Evolutionary conservation across 371 early-diverging fungal species (phyloP).

Genomic region (Globomyces sp.): DNA sequence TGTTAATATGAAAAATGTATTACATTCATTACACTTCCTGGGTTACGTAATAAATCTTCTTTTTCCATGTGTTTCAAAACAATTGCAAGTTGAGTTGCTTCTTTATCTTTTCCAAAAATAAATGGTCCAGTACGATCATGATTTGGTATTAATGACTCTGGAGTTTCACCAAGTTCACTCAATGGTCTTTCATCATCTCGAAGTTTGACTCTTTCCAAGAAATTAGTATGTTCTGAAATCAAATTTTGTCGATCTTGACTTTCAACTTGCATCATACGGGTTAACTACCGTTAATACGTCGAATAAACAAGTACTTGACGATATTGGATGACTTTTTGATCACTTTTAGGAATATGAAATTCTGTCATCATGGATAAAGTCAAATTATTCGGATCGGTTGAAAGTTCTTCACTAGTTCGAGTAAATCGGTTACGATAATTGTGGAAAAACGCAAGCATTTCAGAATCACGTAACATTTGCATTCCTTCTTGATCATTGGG

Average conservation of each 20-base stretch:
- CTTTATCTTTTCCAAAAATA: slow-evolving; percentile 9
- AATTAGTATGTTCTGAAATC: not conserved
- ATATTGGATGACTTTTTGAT: slow-evolving; percentile 13
- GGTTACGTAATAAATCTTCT: slow-evolving; percentile 4
- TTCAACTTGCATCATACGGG: not conserved
- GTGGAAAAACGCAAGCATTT: slow-evolving; percentile 7
- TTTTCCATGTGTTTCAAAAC: slow-evolving; percentile 2
- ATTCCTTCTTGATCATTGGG: slow-evolving; percentile 2
- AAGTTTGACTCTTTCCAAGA: not conserved
- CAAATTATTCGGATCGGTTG: slow-evolving; percentile 27
- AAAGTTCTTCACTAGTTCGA: slow-evolving; percentile 20
- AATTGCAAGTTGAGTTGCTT: slow-evolving; percentile 13
- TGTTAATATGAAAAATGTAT: not conserved
- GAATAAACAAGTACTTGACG: not conserved
- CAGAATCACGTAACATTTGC: slow-evolving; percentile 10
- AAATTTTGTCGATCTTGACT: not conserved
- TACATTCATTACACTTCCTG: slow-evolving; percentile 4
- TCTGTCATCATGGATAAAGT: slow-evolving; percentile 10
- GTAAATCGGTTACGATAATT: not conserved
- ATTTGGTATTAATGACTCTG: not conserved
- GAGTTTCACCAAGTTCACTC: slow-evolving; percentile 14
- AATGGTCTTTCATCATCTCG: not conserved
- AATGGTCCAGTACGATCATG: slow-evolving; percentile 1
- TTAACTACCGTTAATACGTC: not conserved
- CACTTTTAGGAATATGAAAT: slow-evolving; percentile 3